Evolutionary conservation across 1,139 yeast genomes (phyloP), one percentile per base, ranked within the genome.

Genomic region (Neolecta irregularis): DNA sequence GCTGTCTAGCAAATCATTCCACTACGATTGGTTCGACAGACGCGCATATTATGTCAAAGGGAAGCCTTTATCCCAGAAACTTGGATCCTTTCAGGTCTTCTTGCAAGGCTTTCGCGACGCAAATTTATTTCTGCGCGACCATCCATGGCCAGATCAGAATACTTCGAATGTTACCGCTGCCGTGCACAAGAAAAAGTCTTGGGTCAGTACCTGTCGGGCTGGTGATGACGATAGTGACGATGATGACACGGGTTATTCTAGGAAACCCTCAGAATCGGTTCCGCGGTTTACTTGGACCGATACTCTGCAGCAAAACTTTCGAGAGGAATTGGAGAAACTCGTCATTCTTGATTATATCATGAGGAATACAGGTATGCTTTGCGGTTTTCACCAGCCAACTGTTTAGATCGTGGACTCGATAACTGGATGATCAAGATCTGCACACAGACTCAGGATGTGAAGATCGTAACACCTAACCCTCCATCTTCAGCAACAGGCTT

Each of bases 391-490:
- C 24, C n/a, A n/a, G n/a, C 11, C 24, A 22, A 22, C 9, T 22
- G 11, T n/a, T 11, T 22, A 22, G 11, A 76, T 49, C 56, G 91
- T 26, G 79, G 80, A 0, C 53, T 69, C 15, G 88, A 76, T 50
- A 76, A 77, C 46, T 76, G 88, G 85, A 76, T 77, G 91, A 64
- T 76, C 17, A 63, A 64, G 39, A 48, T 74, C 7, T 62, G 61
- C 6, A 71, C 76, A 76, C 51, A 46, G 24, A 51, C 46, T 9
- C 40, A 52, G 6, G 11, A 21, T 22, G 23, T 38, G 22, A 8
- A 34, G 4, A 16, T 35, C 6, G 30, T 8, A 9, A 6, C 24
- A n/a, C 9, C n/a, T n/a, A n/a, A n/a, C n/a, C n/a, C n/a, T n/a
- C n/a, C n/a, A n/a, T n/a, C n/a, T n/a, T n/a, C n/a, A n/a, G n/a